Percentiles rank a stretch among this genome's conserved stretches.
phyloP scores from a whole-genome alignment of 2,329 filamentous ascomycete genomes.

The Colletotrichum acutatum region DNA sequence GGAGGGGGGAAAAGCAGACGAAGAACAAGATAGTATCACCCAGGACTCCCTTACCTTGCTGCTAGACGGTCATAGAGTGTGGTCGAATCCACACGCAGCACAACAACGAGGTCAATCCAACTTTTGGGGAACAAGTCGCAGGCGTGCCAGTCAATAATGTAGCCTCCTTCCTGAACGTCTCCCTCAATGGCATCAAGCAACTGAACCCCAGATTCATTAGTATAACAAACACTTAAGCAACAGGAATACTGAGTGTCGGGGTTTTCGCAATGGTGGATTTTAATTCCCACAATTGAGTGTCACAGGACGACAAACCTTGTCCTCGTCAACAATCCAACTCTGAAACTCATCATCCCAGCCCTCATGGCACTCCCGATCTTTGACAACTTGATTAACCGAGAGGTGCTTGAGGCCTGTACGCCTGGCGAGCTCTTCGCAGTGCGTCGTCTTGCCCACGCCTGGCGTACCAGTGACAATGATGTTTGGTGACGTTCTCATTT shows the following conservation, averaged over 20 bases:
- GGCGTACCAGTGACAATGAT: slow-evolving; percentile 96
- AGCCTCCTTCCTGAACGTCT: slow-evolving; percentile 81
- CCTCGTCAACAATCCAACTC: slow-evolving; percentile 95
- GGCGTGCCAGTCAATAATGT: slow-evolving; percentile 97
- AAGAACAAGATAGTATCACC: background rate
- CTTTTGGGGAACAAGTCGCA: slow-evolving; percentile 94
- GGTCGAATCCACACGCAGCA: slow-evolving; percentile 83
- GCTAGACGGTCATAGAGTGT: slow-evolving; percentile 86
- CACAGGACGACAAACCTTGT: slow-evolving; percentile 72
- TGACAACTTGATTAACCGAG: slow-evolving; percentile 90
- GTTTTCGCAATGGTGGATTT: background rate
- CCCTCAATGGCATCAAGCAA: slow-evolving; percentile 90
- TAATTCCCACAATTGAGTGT: background rate
- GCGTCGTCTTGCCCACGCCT: slow-evolving; percentile 94
- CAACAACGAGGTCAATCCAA: slow-evolving; percentile 95
- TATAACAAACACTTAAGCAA: background rate
- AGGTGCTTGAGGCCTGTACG: slow-evolving; percentile 83
- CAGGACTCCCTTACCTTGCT: slow-evolving; percentile 65
- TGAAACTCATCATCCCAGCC: slow-evolving; percentile 87
- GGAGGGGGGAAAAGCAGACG: background rate
- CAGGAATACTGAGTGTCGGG: background rate
- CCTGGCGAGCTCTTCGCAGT: slow-evolving; percentile 83
- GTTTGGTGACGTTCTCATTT: slow-evolving; percentile 73
- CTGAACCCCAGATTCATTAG: slow-evolving; percentile 51
- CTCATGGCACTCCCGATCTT: slow-evolving; percentile 87